These are phyloP conservation scores for Apiotrichum mycotoxinovorans DNA, from an alignment of 1,284 basidiomycete species.

Conservation along the genomic window DNA sequence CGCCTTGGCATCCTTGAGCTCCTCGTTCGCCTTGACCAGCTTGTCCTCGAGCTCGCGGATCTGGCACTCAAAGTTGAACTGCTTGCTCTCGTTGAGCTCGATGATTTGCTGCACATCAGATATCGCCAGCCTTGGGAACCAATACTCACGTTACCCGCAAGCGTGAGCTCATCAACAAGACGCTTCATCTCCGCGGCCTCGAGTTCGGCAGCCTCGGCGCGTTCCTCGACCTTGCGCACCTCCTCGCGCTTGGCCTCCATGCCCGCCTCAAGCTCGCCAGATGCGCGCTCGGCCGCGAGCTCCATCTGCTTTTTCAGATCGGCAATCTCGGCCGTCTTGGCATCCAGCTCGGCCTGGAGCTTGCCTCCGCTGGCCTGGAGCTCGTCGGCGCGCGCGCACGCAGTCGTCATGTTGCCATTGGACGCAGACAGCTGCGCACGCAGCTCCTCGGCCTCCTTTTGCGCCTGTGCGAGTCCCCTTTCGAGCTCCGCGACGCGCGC, in stretches of 20 bases:
- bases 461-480: slow-evolving; percentile 27
- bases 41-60: slow-evolving; percentile 61
- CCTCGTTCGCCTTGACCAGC: slow-evolving; percentile 20
- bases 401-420: slow-evolving; percentile 41
- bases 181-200: slow-evolving; percentile 38
- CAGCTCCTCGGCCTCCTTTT: slow-evolving; percentile 33
- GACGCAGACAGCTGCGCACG: slow-evolving; percentile 31
- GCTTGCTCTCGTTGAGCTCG: slow-evolving; percentile 75
- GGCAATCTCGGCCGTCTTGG: slow-evolving; percentile 33
- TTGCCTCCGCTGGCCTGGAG: slow-evolving; percentile 34
- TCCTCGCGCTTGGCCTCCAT: slow-evolving; percentile 47
- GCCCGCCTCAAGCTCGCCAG: slow-evolving; percentile 47
- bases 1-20: slow-evolving; percentile 1
- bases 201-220: slow-evolving; percentile 39
- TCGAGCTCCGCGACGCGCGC: slow-evolving; percentile 23
- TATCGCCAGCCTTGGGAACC: background rate
- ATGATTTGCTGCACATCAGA: slow-evolving; percentile 71
- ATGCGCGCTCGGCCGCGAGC: slow-evolving; percentile 38
- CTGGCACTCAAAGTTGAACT: slow-evolving; percentile 73
- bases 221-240: slow-evolving; percentile 38
- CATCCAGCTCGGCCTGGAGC: slow-evolving; percentile 27
- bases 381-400: slow-evolving; percentile 33
- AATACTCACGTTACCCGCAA: slow-evolving; percentile 44
- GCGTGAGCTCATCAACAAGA: slow-evolving; percentile 44
- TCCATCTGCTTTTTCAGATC: slow-evolving; percentile 43